Base-by-base conservation (phyloP, 163 green algal genomes). In the Scenedesmus sp. region DNA sequence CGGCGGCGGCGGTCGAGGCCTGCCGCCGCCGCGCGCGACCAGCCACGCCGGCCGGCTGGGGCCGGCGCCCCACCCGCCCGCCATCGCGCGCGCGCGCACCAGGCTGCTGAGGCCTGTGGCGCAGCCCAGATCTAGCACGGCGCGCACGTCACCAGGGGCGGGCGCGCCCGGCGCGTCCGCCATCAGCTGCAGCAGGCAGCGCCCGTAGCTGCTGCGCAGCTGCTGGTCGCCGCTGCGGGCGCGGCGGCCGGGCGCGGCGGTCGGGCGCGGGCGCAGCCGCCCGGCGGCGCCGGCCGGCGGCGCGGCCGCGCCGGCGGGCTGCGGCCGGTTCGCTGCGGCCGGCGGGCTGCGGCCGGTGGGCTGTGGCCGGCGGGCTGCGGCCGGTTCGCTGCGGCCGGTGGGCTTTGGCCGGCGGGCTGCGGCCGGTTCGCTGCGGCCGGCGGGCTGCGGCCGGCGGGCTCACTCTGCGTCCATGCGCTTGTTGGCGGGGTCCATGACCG, bases 101-200 rank as follows among this genome's bases (percentile, higher is more conserved):
- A 76, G 64, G 48, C 53, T 76, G 51, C 54, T 72, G 18, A 80
- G 58, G 51, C 83, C 83, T 4, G 90, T 92, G 54, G 89, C 87
- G 53, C 85, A 90, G 11, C 91, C 91, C 2, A 94, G 57, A 70
- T 96, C 91, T 39, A 94, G 60, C 1, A 90, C 72, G 20, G 74
- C 4, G 13, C 58, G 18, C 17, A 93, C 65, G 0, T 5, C 22
- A 3, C 0, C 13, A 10, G 45, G 58, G 10, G 56, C 13, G 0
- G 45, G 58, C 4, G 31, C 29, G 18, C 69, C 54, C 14, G 54
- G 69, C 33, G 81, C 33, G 36, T 91, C 67, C 1, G 34, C 33
- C 84, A 96, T 81, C 22, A 89, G 73, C 74, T 89, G 76, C 53
- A 77, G 65, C 71, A 90, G 83, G 44, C 83, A 84, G 0, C 63